Evolutionary conservation across 2,329 filamentous ascomycete genomes (phyloP), one percentile per base, ranked within the genome.

Genomic region (Pleurostoma richardsiae): DNA sequence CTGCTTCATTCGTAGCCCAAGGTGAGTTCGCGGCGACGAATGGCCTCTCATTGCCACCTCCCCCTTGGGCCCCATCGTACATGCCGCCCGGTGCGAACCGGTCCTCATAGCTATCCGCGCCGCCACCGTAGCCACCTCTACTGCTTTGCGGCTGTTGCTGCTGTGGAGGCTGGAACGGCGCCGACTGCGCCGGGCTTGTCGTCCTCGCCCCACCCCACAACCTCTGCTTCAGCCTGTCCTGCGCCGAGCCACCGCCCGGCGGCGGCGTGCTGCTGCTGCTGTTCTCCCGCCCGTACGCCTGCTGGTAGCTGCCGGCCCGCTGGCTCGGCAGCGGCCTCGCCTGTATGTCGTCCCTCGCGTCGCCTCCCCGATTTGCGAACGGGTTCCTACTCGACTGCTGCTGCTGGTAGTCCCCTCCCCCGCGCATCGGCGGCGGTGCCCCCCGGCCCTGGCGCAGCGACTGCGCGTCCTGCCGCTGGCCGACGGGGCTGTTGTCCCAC

Each of bases 141-240:
- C 43, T 40, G 28, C 42, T 51, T 8, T 52, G 50, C 10, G 55
- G 56, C 40, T 54, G 54, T 45, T 59, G 57, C 45, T 58, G 54
- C 40, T 61, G 58, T 11, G 73, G 69, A 39, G 75, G 72, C 48
- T 74, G 70, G 50, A 76, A 79, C 5, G 76, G 73, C 4, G 70
- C 69, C 27, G 58, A 57, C 19, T 65, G 61, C 28, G 69, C 69
- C 6, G 82, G 80, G 53, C 81, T 85, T 42, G 72, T 71, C 40
- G 78, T 79, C 54, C 77, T 74, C 27, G 79, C 67, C 4, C 74
- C 74, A 30, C 80, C 77, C n/a, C 81, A 90, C 41, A 96, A 69
- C 51, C 88, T 74, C 58, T 90, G 88, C 61, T 90, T 88, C 56
- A 96, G 71, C 55, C 88, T 76, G 57, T 95, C 88, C 68, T 95